Conservation (phyloP, 257 asterid species). For the Solanum piurae region DNA sequence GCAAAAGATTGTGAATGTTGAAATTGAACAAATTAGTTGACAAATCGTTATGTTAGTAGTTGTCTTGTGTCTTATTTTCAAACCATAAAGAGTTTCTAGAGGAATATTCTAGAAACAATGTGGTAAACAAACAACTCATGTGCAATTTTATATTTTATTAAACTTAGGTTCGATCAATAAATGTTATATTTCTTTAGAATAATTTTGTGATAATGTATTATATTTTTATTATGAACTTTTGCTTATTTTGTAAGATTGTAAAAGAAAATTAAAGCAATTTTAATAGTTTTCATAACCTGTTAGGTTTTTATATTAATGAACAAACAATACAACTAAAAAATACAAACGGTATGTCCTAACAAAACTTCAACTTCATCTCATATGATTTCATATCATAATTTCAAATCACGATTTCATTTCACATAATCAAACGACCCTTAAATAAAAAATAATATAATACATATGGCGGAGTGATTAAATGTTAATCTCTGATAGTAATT, state of each 20-base stretch:
- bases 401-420: not conserved
- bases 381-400: not conserved
- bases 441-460: not conserved
- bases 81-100: not conserved
- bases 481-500: not conserved
- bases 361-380: not conserved
- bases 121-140: not conserved
- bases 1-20: not conserved
- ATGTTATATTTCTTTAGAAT: no score
- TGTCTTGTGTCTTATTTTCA: not conserved
- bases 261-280: no score
- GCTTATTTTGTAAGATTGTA: not conserved
- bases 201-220: not conserved
- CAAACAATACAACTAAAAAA: no score
- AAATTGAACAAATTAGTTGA: not conserved
- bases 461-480: not conserved
- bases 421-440: no score
- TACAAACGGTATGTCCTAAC: not conserved
- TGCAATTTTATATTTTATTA: no score
- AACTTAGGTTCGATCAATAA: no score
- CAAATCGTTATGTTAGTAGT: not conserved
- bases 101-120: not conserved
- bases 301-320: not conserved
- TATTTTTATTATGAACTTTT: no score
- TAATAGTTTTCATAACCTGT: not conserved